These are phyloP conservation scores for Pharus latifolius DNA, from an alignment of 176 grass and related monocot genomes.

Conservation along the genomic window DNA sequence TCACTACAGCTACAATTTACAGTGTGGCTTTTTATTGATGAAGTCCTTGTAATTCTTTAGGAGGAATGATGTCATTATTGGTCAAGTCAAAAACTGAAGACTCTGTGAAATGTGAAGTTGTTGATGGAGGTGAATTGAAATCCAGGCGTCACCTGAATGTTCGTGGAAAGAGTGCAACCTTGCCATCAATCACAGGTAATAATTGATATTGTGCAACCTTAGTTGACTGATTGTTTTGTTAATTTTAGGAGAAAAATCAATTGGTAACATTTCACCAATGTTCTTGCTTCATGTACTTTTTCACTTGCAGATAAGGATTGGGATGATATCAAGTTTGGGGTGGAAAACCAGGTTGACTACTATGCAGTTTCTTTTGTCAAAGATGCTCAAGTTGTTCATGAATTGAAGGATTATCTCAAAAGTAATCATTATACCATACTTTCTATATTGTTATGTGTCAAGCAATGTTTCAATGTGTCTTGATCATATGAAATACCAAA, in stretches of 20 bases:
- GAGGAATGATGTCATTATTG: conserved; percentile 95
- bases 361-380: conserved; percentile 99
- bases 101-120: conserved; percentile 93
- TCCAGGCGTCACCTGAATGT: conserved; percentile 94
- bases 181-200: conserved; percentile 97
- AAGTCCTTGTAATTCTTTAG: conserved; percentile 31
- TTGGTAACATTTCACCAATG: neutral
- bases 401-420: conserved; percentile 93
- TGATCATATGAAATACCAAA: neutral
- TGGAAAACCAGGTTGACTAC: conserved; percentile 95
- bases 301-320: conserved; percentile 91
- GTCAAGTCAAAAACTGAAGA: conserved; percentile 87
- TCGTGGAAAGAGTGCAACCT: conserved; percentile 95
- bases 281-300: conserved; percentile 10
- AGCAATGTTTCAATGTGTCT: neutral
- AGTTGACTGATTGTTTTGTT: neutral
- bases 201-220: neutral
- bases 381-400: conserved; percentile 95
- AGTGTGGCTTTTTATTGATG: conserved; percentile 14
- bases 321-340: conserved; percentile 99
- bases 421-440: conserved; percentile 37
- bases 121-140: conserved; percentile 97
- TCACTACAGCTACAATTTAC: neutral
- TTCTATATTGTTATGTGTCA: neutral
- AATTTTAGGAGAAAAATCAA: neutral